Percentiles rank a stretch among this genome's conserved stretches.
Evolutionary conservation across 148 eudicot genomes (phyloP).

Genomic region (Arctostaphylos glauca): DNA sequence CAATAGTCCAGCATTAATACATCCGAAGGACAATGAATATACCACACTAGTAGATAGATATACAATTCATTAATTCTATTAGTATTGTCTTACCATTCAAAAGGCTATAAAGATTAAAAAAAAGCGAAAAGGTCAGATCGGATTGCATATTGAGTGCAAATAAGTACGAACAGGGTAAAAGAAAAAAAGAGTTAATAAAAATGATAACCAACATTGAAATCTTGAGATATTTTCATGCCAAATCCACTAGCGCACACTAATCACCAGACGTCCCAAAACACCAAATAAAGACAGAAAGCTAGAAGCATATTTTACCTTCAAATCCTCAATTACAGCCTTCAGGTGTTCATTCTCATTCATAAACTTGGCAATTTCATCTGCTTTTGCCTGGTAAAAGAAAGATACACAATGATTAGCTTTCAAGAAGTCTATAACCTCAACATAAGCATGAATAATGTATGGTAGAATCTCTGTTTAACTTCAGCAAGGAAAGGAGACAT

Average conservation of each 20-base stretch:
- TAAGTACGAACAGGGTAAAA: not conserved
- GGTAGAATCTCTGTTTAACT: not conserved
- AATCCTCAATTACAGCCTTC: conserved; percentile 64
- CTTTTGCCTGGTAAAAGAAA: conserved; percentile 68
- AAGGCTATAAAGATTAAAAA: not conserved
- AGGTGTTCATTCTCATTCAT: conserved; percentile 91
- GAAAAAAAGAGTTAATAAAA: not conserved
- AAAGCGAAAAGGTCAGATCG: not conserved
- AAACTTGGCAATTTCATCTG: conserved; percentile 91
- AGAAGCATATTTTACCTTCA: conserved; percentile 48
- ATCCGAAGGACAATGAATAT: conserved; percentile 1
- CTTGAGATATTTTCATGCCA: not conserved
- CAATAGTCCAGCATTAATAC: not conserved
- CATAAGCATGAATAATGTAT: not conserved
- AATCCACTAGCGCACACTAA: not conserved
- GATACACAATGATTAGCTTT: conserved; percentile 4
- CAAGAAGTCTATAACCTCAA: conserved; percentile 3
- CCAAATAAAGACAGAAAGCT: not conserved
- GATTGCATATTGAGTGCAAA: not conserved
- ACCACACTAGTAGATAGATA: not conserved
- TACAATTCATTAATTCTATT: not conserved
- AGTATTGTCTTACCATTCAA: not conserved
- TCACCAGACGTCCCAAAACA: not conserved
- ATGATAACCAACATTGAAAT: not conserved
- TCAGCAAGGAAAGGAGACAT: not conserved